Evolutionary conservation across 2,329 filamentous ascomycete species (phyloP).

Genomic region (Amesomyces nigricolor): DNA sequence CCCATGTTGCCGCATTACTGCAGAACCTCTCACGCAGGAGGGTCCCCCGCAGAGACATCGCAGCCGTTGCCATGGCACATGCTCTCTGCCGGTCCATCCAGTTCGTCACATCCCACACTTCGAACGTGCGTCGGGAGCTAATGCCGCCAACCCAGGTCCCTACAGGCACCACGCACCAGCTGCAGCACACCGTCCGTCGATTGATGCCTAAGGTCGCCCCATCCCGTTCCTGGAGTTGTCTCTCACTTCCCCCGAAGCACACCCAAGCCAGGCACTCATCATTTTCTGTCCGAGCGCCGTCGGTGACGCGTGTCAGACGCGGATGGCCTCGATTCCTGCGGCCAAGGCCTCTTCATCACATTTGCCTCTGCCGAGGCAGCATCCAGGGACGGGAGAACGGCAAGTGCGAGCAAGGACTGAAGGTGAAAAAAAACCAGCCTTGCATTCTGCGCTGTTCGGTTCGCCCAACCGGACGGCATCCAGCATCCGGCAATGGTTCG

Average conservation of each 20-base stretch:
- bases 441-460: neutral
- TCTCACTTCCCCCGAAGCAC: neutral
- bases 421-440: neutral
- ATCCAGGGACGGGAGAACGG: neutral
- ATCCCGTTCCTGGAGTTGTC: no score
- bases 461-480: no score
- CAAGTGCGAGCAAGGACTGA: no score
- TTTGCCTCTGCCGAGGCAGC: slow-evolving; percentile 14
- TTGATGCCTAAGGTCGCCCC: slow-evolving; percentile 3
- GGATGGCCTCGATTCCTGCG: slow-evolving; percentile 24
- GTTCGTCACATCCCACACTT: neutral
- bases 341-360: slow-evolving; percentile 22
- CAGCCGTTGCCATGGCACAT: neutral
- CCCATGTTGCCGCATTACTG: no score
- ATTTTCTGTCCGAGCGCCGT: slow-evolving; percentile 18
- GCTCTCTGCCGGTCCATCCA: neutral
- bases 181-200: neutral
- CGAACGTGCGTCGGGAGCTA: neutral
- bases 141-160: neutral
- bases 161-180: neutral
- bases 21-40: no score
- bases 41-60: no score
- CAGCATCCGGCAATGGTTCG: no score
- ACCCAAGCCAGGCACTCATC: neutral
- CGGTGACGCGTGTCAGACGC: slow-evolving; percentile 23